Base-by-base conservation (phyloP, 1,284 basidiomycete genomes). In the Ustilago xerochloae region DNA sequence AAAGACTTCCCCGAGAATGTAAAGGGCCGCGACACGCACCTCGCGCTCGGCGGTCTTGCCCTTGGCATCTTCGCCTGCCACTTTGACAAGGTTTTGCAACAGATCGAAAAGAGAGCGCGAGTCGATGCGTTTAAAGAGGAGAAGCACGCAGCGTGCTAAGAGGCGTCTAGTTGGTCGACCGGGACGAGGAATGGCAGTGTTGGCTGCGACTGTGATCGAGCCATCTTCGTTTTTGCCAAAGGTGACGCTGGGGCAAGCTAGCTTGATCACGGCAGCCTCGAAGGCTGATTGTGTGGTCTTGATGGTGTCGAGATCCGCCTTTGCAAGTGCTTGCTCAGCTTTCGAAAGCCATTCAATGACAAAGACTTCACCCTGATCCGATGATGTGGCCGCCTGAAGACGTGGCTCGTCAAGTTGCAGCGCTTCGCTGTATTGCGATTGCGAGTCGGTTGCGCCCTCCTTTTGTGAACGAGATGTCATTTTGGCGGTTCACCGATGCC, bases 1-100 rank as follows among this genome's bases (percentile, higher is more conserved):
- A 90, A 97, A 96, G 13, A 97, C 86, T 82, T 96, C 93, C 13
- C 93, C 94, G 28, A 94, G 88, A 65, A 90, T 91, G 75, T 91
- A 93, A 81, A 93, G 77, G 0, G 86, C 91, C 77, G 81, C 92
- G 89, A 92, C 90, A 80, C 90, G 90, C 69, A 88, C 84, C 71
- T 91, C 91, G 72, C 87, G 89, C 73, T 94, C 92, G 5, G 88
- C 87, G 12, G 91, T 88, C 85, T 90, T 93, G 58, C 55, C 56
- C 35, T 78, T 79, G 20, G 61, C 55, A 39, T 79, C 75, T 20
- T 80, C 79, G 6, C 51, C 71, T 6, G 74, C 75, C 8, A 74
- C 67, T 8, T 57, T 55, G n/a, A 78, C 43, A 16, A 82, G 69
- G 22, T 67, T 58, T 38, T 76, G 92, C n/a, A 96, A 84, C 7